Percentiles rank a stretch among this genome's conserved stretches.
These are phyloP conservation scores for Flaveria brownii DNA, from an alignment of 129 eudicot species.

Conservation along the genomic window DNA sequence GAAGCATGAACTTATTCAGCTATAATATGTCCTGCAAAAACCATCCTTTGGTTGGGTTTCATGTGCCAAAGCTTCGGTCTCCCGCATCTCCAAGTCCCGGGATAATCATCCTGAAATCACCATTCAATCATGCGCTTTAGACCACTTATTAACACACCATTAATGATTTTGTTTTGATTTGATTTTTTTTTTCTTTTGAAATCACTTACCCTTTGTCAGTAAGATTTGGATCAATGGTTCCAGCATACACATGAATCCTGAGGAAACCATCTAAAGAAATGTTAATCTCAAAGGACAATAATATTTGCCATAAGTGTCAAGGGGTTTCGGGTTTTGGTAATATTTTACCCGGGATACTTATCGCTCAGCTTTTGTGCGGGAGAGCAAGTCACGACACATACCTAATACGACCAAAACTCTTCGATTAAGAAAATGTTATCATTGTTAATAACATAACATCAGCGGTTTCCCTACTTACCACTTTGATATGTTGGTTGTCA, in stretches of 20 bases:
- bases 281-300: neutral
- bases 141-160: neutral
- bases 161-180: neutral
- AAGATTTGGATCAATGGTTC: constrained; percentile 81
- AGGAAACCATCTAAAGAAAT: neutral
- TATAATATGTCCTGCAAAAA: constrained; percentile 14
- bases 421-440: neutral
- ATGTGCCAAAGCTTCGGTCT: constrained; percentile 87
- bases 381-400: constrained; percentile 85
- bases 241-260: constrained; percentile 95
- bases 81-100: constrained; percentile 99
- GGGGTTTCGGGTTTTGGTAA: neutral
- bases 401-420: constrained; percentile 34
- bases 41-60: constrained; percentile 10
- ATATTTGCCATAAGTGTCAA: neutral
- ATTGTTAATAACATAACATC: neutral
- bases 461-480: constrained; percentile 49
- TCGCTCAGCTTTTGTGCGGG: constrained; percentile 95
- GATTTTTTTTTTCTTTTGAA: neutral
- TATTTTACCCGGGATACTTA: constrained; percentile 76
- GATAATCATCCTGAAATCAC: constrained; percentile 69
- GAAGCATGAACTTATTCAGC: constrained; percentile 4
- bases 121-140: constrained; percentile 9
- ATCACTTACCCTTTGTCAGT: constrained; percentile 71
- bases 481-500: constrained; percentile 79